phyloP scores from a whole-genome alignment of 2,329 filamentous ascomycete genomes.

The Fusarium humuli region DNA sequence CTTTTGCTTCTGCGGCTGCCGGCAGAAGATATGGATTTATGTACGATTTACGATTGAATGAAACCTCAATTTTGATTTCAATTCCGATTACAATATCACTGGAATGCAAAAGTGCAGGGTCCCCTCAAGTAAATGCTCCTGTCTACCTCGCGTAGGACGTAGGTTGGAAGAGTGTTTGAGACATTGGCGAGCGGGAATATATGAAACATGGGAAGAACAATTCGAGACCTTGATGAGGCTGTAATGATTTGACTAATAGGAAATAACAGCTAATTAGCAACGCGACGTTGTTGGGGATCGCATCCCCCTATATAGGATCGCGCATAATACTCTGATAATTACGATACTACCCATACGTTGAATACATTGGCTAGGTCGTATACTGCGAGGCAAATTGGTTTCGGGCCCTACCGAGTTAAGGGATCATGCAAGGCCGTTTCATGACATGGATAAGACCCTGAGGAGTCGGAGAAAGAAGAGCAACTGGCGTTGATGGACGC shows the following conservation, averaged over 20 bases:
- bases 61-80: slow-evolving; percentile 5
- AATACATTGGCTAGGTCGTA: not conserved
- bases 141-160: slow-evolving; percentile 14
- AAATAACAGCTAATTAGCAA: slow-evolving; percentile 6
- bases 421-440: slow-evolving; percentile 31
- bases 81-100: not conserved
- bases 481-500: slow-evolving; percentile 24
- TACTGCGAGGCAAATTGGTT: slow-evolving; percentile 5
- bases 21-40: slow-evolving; percentile 10
- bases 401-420: slow-evolving; percentile 28
- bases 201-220: slow-evolving; percentile 26
- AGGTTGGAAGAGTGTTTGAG: slow-evolving; percentile 19
- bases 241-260: slow-evolving; percentile 11
- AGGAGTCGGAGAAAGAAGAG: not conserved
- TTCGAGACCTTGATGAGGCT: slow-evolving; percentile 10
- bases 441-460: slow-evolving; percentile 19
- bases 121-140: not conserved
- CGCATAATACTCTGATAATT: slow-evolving; percentile 17
- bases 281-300: not conserved
- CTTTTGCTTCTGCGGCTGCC: not conserved
- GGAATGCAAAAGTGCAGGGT: slow-evolving; percentile 16
- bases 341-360: not conserved
- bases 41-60: slow-evolving; percentile 32
- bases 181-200: slow-evolving; percentile 10
- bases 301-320: not conserved